These are phyloP conservation scores for Naegleria fowleri DNA, from an alignment of 208 protist genomes.

Conservation along the genomic window DNA sequence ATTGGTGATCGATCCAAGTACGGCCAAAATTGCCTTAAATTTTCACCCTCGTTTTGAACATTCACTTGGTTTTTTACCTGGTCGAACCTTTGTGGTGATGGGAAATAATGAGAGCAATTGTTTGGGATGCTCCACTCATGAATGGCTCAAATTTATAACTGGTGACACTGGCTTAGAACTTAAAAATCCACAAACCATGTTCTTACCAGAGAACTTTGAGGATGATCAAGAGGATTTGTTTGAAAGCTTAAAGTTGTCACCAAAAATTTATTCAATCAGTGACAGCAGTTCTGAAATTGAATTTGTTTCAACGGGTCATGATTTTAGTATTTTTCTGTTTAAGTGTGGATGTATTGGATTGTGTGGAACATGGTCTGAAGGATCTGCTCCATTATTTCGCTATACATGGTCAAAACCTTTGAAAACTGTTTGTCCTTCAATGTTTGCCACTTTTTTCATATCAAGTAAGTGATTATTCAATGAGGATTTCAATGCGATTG, in stretches of 20 bases:
- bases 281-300: neutral
- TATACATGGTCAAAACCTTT: neutral
- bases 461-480: neutral
- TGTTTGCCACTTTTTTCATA: neutral
- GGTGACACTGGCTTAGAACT: neutral
- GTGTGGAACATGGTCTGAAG: neutral
- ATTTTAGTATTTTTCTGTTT: neutral
- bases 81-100: neutral
- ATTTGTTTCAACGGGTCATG: neutral
- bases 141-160: neutral
- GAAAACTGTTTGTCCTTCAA: neutral
- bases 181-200: too few species aligned
- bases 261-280: neutral
- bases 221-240: too few species aligned
- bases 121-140: neutral
- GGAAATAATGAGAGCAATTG: neutral
- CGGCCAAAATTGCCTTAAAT: neutral
- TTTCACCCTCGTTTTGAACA: neutral
- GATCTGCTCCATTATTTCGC: neutral
- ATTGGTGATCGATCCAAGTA: neutral
- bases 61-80: neutral
- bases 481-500: too few species aligned
- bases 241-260: neutral
- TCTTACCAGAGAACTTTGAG: too few species aligned
- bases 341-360: neutral